A percentile compares a stretch with the other conserved stretches of the same genome.
Evolutionary conservation across 75 land plant species (phyloP).

Genomic region (Pinus tabuliformis): DNA sequence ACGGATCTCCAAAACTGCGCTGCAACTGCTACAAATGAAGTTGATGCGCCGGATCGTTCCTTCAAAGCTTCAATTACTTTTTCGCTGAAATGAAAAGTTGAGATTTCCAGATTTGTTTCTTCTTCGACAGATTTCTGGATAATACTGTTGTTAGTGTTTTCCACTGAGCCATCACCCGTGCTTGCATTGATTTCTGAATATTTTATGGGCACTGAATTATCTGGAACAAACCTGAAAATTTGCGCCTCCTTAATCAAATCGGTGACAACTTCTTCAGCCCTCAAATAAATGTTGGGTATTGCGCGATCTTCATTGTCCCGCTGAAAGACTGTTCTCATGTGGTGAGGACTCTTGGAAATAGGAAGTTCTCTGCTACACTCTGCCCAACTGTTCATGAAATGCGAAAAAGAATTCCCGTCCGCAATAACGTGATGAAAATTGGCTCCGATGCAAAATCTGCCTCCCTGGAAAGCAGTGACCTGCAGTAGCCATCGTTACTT

Average conservation of each 20-base stretch:
- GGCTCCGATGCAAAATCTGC: slow-evolving; percentile 39
- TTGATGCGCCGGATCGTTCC: too few species aligned
- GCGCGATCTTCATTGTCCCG: background rate
- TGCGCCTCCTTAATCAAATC: background rate
- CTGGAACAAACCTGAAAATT: background rate
- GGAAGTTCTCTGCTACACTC: slow-evolving; percentile 15
- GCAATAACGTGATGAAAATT: slow-evolving; percentile 28
- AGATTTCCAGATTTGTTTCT: too few species aligned
- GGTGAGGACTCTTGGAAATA: background rate
- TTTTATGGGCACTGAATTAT: slow-evolving; percentile 9
- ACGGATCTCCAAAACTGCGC: too few species aligned
- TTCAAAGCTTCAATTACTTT: too few species aligned
- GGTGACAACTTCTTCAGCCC: too few species aligned
- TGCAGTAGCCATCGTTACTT: slow-evolving; percentile 1
- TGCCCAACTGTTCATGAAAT: slow-evolving; percentile 64
- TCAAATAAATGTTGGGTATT: background rate
- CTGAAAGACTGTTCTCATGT: slow-evolving; percentile 13
- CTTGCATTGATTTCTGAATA: background rate
- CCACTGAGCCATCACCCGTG: too few species aligned
- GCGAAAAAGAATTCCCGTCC: slow-evolving; percentile 42
- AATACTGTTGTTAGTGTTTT: too few species aligned
- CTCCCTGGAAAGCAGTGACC: slow-evolving; percentile 29
- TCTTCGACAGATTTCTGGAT: too few species aligned
- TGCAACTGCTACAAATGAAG: too few species aligned
- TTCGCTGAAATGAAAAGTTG: too few species aligned